Evolutionary conservation across 331 rosid genomes (phyloP).

Genomic region (Arachis monticola): DNA sequence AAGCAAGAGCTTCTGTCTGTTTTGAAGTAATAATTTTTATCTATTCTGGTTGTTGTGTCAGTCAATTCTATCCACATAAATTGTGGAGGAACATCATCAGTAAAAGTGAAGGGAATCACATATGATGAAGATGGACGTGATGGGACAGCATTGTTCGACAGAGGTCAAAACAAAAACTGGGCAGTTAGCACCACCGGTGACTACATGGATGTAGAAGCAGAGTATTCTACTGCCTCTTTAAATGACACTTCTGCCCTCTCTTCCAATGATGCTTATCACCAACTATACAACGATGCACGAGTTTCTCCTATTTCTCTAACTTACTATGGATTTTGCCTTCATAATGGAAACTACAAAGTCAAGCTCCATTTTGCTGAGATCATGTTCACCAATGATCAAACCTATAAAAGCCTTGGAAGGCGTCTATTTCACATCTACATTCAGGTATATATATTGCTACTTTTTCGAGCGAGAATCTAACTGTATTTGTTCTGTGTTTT

Average conservation of each 20-base stretch:
- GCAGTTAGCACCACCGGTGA: slow-evolving; percentile 48
- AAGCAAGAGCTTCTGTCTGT: too few species aligned
- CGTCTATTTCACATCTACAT: slow-evolving; percentile 67
- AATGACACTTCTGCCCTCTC: neutral
- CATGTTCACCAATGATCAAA: slow-evolving; percentile 43
- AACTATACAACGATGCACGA: slow-evolving; percentile 56
- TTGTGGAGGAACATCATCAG: slow-evolving; percentile 23
- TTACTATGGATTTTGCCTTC: slow-evolving; percentile 51
- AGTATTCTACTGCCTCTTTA: neutral
- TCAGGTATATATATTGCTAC: slow-evolving; percentile 48
- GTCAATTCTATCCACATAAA: slow-evolving; percentile 38
- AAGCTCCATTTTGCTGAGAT: slow-evolving; percentile 67
- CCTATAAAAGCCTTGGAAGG: slow-evolving; percentile 61
- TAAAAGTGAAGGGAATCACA: neutral
- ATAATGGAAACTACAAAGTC: slow-evolving; percentile 60
- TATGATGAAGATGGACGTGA: slow-evolving; percentile 42
- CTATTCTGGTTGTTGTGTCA: slow-evolving; percentile 23
- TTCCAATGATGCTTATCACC: slow-evolving; percentile 17
- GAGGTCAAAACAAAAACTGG: slow-evolving; percentile 29
- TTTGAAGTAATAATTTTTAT: too few species aligned
- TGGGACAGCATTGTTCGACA: slow-evolving; percentile 37
- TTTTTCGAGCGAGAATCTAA: neutral
- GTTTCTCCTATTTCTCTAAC: slow-evolving; percentile 69
- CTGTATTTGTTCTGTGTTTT: too few species aligned
- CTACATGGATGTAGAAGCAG: slow-evolving; percentile 5